These are phyloP conservation scores for Aureobasidium namibiae DNA, from an alignment of 2,329 filamentous ascomycete species.

Conservation along the genomic window DNA sequence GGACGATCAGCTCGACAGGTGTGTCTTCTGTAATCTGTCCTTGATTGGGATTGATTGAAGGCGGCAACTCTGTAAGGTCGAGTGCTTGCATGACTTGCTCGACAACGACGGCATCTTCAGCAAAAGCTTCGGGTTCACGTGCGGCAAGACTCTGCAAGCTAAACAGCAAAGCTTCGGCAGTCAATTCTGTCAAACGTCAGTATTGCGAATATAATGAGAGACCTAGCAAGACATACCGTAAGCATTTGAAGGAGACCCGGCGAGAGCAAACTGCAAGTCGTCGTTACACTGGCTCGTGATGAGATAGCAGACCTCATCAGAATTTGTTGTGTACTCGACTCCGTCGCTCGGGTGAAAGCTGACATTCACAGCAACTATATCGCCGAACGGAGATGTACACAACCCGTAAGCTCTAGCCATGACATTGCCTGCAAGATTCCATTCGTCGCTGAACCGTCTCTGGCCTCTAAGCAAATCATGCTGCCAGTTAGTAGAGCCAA, in stretches of 20 bases:
- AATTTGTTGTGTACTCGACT: conserved; percentile 46
- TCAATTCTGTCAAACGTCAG: conserved; percentile 17
- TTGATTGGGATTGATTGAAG: background rate
- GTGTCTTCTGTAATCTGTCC: conserved; percentile 10
- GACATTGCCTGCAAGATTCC: conserved; percentile 42
- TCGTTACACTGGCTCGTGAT: conserved; percentile 13
- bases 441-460: conserved; percentile 39
- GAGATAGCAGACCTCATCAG: conserved; percentile 30
- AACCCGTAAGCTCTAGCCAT: conserved; percentile 48
- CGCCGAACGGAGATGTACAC: conserved; percentile 37
- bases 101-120: background rate
- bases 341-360: conserved; percentile 50
- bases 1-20: background rate
- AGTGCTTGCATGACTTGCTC: conserved; percentile 5
- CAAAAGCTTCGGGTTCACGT: background rate
- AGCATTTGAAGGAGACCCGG: conserved; percentile 8
- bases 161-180: conserved; percentile 27
- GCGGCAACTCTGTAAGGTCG: background rate
- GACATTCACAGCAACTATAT: conserved; percentile 41
- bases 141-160: conserved; percentile 17
- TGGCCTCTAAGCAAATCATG: conserved; percentile 30
- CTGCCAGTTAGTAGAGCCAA: conserved; percentile 29
- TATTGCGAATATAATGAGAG: background rate
- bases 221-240: conserved; percentile 11
- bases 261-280: background rate